Base-by-base conservation (phyloP, 495 filamentous ascomycete species). In the Neurospora sp. region DNA sequence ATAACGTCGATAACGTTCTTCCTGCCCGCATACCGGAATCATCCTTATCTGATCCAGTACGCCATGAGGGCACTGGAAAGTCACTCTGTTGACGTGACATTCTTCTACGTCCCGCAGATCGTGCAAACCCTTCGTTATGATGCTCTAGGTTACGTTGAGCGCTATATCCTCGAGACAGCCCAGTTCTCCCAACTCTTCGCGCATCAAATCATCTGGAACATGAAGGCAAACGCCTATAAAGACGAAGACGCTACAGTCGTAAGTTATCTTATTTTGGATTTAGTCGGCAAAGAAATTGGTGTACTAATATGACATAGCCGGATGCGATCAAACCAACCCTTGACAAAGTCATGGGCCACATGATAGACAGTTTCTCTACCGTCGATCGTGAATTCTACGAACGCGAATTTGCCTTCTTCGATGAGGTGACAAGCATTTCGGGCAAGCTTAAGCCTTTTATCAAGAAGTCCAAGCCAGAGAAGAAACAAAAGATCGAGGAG, bases 161-260 rank as follows among this genome's bases (percentile, higher is more conserved):
- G 96, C 73, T 98, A 98, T 75, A 98, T 98, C 39, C 86, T 97
- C 31, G 96, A 99, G 83, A 97, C 96, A 5, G 94, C 93, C 2
- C 94, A 95, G 76, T 93, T 96, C 77, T 98, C 95, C 35, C 96
- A 98, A 79, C 84, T 98, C 1, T 99, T 99, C 80, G 94, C 96
- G 8, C 96, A 99, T 81, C 96, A 99, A 73, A 98, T 99, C 73
- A 98, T 99, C 74, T 99, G 96, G 96, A 99, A 98, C 79, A 99
- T 99, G 91, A 98, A 97, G 78, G 96, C 96, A 27, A 99, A 99
- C 79, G 90, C 94, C 3, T 99, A 93, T 83, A 98, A 97, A 80
- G 96, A 99, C 76, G 94, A 99, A 75, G 94, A 98, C 73, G 93
- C 91, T 69, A 87, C 90, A 76, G 88, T 96, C 76, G 93, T 96